Evolutionary conservation across 768 basidiomycete genomes (phyloP).

Genomic region (Psilocybe cubensis): DNA sequence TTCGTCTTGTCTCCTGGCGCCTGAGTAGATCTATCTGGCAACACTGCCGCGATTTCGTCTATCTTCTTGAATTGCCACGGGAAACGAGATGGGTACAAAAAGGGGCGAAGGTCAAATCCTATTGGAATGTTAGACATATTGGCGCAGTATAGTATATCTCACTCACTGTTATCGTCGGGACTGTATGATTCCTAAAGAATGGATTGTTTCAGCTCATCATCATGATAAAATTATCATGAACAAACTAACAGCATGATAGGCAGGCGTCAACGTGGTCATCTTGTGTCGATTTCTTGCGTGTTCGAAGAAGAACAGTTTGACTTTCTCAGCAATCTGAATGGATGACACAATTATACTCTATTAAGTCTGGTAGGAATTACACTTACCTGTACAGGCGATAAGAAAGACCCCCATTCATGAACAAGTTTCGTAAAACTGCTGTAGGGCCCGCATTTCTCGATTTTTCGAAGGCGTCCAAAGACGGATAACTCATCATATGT

Average conservation of each 20-base stretch:
- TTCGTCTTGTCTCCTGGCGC: slow-evolving; percentile 45
- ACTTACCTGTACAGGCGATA: slow-evolving; percentile 81
- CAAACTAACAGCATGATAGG: slow-evolving; percentile 87
- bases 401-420: slow-evolving; percentile 87
- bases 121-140: slow-evolving; percentile 15
- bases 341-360: background rate
- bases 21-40: slow-evolving; percentile 70
- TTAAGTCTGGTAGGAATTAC: background rate
- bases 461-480: slow-evolving; percentile 91
- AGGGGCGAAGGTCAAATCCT: slow-evolving; percentile 96
- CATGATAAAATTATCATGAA: background rate
- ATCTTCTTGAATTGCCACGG: slow-evolving; percentile 98
- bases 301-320: slow-evolving; percentile 96
- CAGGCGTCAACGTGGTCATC: slow-evolving; percentile 95
- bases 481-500: slow-evolving; percentile 96
- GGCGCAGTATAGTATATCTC: background rate
- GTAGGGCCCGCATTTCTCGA: slow-evolving; percentile 97
- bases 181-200: slow-evolving; percentile 84
- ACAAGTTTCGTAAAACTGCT: slow-evolving; percentile 96
- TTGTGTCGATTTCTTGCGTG: slow-evolving; percentile 97
- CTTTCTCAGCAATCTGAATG: slow-evolving; percentile 90
- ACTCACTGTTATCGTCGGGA: slow-evolving; percentile 92
- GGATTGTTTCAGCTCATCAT: slow-evolving; percentile 2
- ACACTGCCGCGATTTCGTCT: slow-evolving; percentile 75
- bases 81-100: slow-evolving; percentile 94